phyloP scores from a whole-genome alignment of 495 filamentous ascomycete genomes.

The Penicillium dipodomyicola region DNA sequence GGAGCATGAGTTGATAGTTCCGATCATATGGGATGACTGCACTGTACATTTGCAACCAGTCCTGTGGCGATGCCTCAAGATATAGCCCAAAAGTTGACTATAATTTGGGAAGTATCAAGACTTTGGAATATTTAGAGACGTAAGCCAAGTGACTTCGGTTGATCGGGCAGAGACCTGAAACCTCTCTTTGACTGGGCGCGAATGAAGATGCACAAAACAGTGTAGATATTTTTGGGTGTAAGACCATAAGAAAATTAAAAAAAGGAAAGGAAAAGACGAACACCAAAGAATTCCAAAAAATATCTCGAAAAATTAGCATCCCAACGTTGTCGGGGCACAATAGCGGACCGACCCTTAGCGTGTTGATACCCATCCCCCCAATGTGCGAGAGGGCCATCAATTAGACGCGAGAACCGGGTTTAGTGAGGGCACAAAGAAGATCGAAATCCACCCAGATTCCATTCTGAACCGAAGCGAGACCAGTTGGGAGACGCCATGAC shows the following conservation, averaged over 20 bases:
- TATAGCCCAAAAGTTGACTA: slow-evolving; percentile 35
- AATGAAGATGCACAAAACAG: slow-evolving; percentile 41
- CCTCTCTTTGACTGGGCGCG: slow-evolving; percentile 28
- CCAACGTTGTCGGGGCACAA: slow-evolving; percentile 13
- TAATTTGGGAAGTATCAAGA: slow-evolving; percentile 10
- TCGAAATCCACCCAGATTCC: slow-evolving; percentile 21
- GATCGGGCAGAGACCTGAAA: slow-evolving; percentile 27
- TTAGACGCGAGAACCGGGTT: slow-evolving; percentile 11
- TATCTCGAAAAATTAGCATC: slow-evolving; percentile 14
- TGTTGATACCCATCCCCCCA: slow-evolving; percentile 32
- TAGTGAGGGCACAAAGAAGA: slow-evolving; percentile 21
- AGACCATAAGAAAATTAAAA: slow-evolving; percentile 15
- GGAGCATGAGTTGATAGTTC: slow-evolving; percentile 30
- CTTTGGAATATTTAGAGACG: slow-evolving; percentile 13
- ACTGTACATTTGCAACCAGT: slow-evolving; percentile 39
- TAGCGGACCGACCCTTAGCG: slow-evolving; percentile 33
- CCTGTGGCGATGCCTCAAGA: slow-evolving; percentile 34
- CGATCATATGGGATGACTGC: slow-evolving; percentile 35
- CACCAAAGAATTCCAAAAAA: slow-evolving; percentile 4
- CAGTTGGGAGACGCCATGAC: slow-evolving; percentile 34
- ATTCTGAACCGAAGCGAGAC: slow-evolving; percentile 27
- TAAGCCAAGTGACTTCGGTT: slow-evolving; percentile 19
- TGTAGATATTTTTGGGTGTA: slow-evolving; percentile 27
- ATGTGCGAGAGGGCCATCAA: slow-evolving; percentile 11
- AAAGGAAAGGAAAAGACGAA: slow-evolving; percentile 13